A percentile compares a stretch with the other conserved stretches of the same genome.
Evolutionary conservation across 768 basidiomycete genomes (phyloP).

Genomic region (Coprinellus aureogranulatus): DNA sequence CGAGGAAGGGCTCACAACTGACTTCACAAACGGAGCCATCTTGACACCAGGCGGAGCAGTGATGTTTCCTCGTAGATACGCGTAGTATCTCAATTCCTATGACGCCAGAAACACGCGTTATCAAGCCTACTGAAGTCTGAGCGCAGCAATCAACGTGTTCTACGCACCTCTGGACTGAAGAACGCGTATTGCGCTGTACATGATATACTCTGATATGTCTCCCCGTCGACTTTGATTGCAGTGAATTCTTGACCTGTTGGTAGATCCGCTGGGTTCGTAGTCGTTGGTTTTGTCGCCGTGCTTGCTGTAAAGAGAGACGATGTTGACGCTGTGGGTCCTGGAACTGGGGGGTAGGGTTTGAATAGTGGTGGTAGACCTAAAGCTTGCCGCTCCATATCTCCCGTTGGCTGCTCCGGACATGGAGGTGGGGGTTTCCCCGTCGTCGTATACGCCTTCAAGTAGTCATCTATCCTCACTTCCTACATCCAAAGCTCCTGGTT

Average conservation of each 20-base stretch:
- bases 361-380: constrained; percentile 52
- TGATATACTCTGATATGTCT: constrained; percentile 12
- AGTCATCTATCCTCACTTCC: constrained; percentile 59
- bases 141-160: background rate
- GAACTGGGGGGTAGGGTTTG: constrained; percentile 31
- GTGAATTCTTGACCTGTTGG: constrained; percentile 13
- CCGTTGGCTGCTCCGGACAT: constrained; percentile 46
- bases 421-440: constrained; percentile 50
- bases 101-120: background rate
- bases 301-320: background rate
- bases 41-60: constrained; percentile 4
- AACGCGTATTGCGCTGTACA: constrained; percentile 10
- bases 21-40: constrained; percentile 9
- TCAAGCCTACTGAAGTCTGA: too few species aligned
- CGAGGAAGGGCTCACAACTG: background rate
- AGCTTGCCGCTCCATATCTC: constrained; percentile 39
- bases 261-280: constrained; percentile 8
- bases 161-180: constrained; percentile 15
- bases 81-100: constrained; percentile 15
- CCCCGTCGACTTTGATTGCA: constrained; percentile 8
- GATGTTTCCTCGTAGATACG: constrained; percentile 9
- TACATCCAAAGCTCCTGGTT: constrained; percentile 19
- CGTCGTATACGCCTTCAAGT: constrained; percentile 44
- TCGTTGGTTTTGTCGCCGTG: background rate
- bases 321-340: constrained; percentile 7